Base-by-base conservation (phyloP, 1,284 basidiomycete species). In the Cutaneotrichosporon daszewskae region DNA sequence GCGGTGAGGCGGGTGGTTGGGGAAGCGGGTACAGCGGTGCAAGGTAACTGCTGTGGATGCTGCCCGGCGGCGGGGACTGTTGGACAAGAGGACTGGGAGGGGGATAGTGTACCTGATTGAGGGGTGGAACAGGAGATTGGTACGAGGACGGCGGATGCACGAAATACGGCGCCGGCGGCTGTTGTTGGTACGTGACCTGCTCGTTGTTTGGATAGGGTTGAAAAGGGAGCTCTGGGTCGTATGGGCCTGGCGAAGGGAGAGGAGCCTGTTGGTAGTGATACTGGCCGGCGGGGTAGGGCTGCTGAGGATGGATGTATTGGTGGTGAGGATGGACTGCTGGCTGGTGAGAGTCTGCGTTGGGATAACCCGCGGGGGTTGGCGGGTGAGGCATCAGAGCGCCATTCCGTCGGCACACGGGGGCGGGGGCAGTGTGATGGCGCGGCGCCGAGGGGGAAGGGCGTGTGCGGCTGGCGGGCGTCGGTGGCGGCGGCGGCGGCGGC, bases 371-470 rank as follows among this genome's bases (percentile, higher is more conserved):
- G 16, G 27, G 22, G 8, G 28, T 13, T 37, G 39, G 39, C 32
- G 39, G n/a, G 16, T 22, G 39, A 26, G 43, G 28, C 43, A 44
- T 44, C 18, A 44, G 43, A 38, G 35, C 23, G 31, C 36, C 43
- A 44, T 44, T 26, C 35, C 36, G 24, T 16, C 24, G 22, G 32
- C 25, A 38, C 37, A 27, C 23, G 32, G 28, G 28, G 13, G 28
- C 28, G 16, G 17, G 16, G 8, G 16, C 5, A 20, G 32, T 10
- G 8, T 33, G 32, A 18, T 33, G 32, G 7, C 14, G n/a, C n/a
- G n/a, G n/a, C n/a, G n/a, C n/a, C n/a, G n/a, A n/a, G n/a, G 32
- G 6, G 32, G 10, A 23, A 35, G 33, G 33, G 18, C 19, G 33
- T 4, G 10, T 13, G 20, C 14, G 5, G 16, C 14, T 33, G n/a